Conservation (phyloP, 768 basidiomycete species). For the Panus rudis region DNA sequence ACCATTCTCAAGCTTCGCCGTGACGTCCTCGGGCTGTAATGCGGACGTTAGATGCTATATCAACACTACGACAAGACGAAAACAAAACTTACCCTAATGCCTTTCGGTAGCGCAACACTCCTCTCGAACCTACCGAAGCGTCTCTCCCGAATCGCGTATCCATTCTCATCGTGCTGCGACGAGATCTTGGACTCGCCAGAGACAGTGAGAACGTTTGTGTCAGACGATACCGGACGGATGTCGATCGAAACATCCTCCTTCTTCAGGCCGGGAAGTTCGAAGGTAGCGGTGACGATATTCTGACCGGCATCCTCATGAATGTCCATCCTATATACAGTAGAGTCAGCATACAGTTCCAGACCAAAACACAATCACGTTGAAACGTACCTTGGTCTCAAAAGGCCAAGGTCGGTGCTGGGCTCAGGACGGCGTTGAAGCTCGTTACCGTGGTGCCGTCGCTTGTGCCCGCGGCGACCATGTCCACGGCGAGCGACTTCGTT, state of each 20-base stretch:
- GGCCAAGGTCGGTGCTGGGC: background rate
- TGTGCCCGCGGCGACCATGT: too few relatives aligned
- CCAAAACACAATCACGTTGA: background rate
- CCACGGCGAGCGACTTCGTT: too few relatives aligned
- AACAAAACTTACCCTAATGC: conserved; percentile 11
- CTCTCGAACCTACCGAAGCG: conserved; percentile 24
- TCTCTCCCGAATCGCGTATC: conserved; percentile 28
- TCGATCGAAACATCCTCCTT: conserved; percentile 48
- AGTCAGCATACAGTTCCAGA: too few relatives aligned
- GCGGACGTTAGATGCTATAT: conserved; percentile 8
- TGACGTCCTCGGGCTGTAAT: conserved; percentile 21
- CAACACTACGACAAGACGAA: background rate
- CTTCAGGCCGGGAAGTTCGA: conserved; percentile 51
- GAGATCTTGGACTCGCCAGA: conserved; percentile 39
- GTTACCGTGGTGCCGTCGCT: too few relatives aligned
- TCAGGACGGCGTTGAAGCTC: too few relatives aligned
- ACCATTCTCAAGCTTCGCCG: conserved; percentile 24
- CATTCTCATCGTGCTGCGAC: conserved; percentile 27
- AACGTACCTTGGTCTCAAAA: conserved; percentile 7
- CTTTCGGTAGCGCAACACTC: conserved; percentile 13
- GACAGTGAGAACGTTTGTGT: conserved; percentile 42
- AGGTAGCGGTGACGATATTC: conserved; percentile 45
- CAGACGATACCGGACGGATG: too few relatives aligned
- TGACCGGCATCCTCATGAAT: conserved; percentile 39
- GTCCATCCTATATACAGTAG: conserved; percentile 37